Evolutionary conservation across 208 protist species (phyloP).

Genomic region (Dictyostelium gargantuum): DNA sequence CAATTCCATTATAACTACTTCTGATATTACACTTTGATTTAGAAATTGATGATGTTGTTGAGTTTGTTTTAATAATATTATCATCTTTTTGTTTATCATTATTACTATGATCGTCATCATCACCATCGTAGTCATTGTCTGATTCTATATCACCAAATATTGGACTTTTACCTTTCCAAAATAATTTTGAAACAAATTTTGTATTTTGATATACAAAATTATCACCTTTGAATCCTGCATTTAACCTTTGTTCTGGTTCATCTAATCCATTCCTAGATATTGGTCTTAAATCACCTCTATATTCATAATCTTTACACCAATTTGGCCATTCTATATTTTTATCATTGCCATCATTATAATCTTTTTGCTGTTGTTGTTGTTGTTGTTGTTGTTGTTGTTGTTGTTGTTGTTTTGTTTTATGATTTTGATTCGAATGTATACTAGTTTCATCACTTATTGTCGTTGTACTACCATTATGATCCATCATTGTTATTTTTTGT

Average conservation of each 20-base stretch:
- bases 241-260: background rate
- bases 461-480: background rate
- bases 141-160: background rate
- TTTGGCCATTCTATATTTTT: slow-evolving; percentile 25
- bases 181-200: slow-evolving; percentile 22
- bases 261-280: slow-evolving; percentile 51
- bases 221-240: slow-evolving; percentile 26
- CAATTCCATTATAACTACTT: background rate
- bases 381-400: background rate
- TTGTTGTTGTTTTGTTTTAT: background rate
- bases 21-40: background rate
- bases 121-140: too few species aligned
- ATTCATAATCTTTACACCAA: background rate
- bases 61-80: background rate
- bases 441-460: background rate
- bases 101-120: background rate
- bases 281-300: background rate
- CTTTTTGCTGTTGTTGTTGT: background rate
- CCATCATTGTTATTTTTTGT: background rate
- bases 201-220: slow-evolving; percentile 58
- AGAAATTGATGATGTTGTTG: background rate
- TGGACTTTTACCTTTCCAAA: slow-evolving; percentile 41
- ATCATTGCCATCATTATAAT: background rate
- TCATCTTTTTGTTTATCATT: background rate
- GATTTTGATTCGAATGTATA: too few species aligned